A percentile compares a stretch with the other conserved stretches of the same genome.
These are phyloP conservation scores for Magnaporthiopsis poae DNA, from an alignment of 2,329 filamentous ascomycete genomes.

Conservation along the genomic window DNA sequence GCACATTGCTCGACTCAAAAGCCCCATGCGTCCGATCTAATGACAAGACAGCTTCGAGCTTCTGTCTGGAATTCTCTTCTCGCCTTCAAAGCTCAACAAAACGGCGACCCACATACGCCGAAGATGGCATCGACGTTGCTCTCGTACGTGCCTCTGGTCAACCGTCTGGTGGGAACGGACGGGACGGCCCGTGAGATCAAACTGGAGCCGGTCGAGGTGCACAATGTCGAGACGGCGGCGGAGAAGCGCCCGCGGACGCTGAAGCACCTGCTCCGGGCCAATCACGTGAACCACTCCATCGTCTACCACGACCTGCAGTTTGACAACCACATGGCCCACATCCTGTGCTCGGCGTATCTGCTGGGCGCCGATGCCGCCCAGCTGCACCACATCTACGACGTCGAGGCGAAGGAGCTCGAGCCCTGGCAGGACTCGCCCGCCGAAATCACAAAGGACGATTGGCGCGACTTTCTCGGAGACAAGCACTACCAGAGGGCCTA, in stretches of 20 bases:
- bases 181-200: slow-evolving; percentile 31
- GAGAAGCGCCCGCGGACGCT: slow-evolving; percentile 74
- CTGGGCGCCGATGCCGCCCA: slow-evolving; percentile 66
- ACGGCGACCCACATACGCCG: too few species aligned
- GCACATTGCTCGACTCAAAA: background rate
- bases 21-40: background rate
- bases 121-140: slow-evolving; percentile 18
- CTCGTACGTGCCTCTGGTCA: slow-evolving; percentile 21
- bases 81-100: background rate
- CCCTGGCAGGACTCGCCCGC: slow-evolving; percentile 75
- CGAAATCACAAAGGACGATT: slow-evolving; percentile 75
- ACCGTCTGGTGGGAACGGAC: slow-evolving; percentile 18
- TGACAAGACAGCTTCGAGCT: too few species aligned
- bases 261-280: slow-evolving; percentile 82
- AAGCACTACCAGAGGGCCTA: slow-evolving; percentile 77
- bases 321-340: slow-evolving; percentile 76
- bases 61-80: too few species aligned
- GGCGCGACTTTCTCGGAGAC: slow-evolving; percentile 74
- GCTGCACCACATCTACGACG: slow-evolving; percentile 72
- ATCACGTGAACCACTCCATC: slow-evolving; percentile 82
- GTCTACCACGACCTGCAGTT: slow-evolving; percentile 65
- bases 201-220: slow-evolving; percentile 59
- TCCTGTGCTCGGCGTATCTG: slow-evolving; percentile 75
- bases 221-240: slow-evolving; percentile 68
- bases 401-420: slow-evolving; percentile 60